Evolutionary conservation across 1,284 basidiomycete species (phyloP), one percentile per base, ranked within the genome.

Genomic region (Stereum hirsutum): DNA sequence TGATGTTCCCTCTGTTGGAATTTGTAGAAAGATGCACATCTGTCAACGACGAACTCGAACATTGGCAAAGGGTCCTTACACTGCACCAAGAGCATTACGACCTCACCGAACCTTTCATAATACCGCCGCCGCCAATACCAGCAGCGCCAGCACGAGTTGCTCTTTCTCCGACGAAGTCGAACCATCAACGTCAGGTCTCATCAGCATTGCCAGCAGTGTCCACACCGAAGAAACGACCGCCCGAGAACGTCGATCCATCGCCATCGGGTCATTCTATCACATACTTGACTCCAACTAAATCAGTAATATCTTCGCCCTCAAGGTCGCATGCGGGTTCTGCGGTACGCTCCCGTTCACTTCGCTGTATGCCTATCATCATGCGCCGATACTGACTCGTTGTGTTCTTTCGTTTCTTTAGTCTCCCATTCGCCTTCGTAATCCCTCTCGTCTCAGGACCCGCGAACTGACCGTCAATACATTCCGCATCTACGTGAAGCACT

Each of bases 401-500:
- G 15, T 28, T 46, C 24, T 33, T 39, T 17, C 35, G 37, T 41
- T 44, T 47, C 39, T n/a, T 21, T 36, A 72, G 67, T 66, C 69
- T 5, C 66, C 66, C 5, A 62, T 63, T 1, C 72, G 70, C 48
- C 63, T 87, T 26, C 76, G 81, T 27, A 82, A 87, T 57, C 85
- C 83, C 1, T 77, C 78, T 1, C 68, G 77, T 26, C 58, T 87
- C 15, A 78, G 70, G 41, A 72, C 75, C 0, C 65, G 67, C 14
- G 80, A 86, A 44, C 70, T 88, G 28, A 85, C 74, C 1, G 68
- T 64, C 5, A 78, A 78, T 46, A 79, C 76, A 0, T 85, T 88
- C 56, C 70, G 80, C 10, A 72, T 84, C 33, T 86, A 88, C 52
- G 52, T 88, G 47, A 85, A 83, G 50, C 78, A 87, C 49, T 87